phyloP scores from a whole-genome alignment of 2,329 filamentous ascomycete species.

The Cordyceps javanica region DNA sequence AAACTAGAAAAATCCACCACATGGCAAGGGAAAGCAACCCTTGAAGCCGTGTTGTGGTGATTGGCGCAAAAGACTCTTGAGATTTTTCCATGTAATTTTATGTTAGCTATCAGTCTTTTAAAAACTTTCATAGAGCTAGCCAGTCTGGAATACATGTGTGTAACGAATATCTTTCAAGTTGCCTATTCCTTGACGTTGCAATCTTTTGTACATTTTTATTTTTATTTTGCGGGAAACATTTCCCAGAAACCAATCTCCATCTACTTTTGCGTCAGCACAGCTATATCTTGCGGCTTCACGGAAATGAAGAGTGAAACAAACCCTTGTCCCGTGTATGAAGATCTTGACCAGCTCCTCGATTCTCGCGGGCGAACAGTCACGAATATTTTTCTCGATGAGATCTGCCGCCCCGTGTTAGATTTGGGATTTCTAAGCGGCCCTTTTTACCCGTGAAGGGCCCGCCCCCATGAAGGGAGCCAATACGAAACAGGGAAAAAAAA shows the following conservation, averaged over 20 bases:
- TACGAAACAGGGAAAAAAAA: neutral
- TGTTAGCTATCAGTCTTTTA: neutral
- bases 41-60: neutral
- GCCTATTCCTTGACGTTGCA: neutral
- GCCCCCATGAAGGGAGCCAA: neutral
- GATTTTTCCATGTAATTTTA: neutral
- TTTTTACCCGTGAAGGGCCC: too few relatives aligned
- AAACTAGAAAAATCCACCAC: neutral
- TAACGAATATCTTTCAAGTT: neutral
- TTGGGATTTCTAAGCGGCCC: neutral
- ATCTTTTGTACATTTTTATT: neutral
- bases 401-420: slow-evolving; percentile 37
- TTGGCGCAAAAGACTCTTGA: neutral
- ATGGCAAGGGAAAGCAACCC: too few relatives aligned
- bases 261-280: slow-evolving; percentile 21
- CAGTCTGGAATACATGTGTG: neutral
- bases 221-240: slow-evolving; percentile 38
- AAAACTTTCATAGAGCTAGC: neutral
- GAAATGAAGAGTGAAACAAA: slow-evolving; percentile 32
- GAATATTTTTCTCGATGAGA: slow-evolving; percentile 68
- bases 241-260: slow-evolving; percentile 52
- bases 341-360: slow-evolving; percentile 79
- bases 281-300: neutral
- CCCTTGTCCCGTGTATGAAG: slow-evolving; percentile 82
- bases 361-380: slow-evolving; percentile 64